These are phyloP conservation scores for Capsicum baccatum DNA, from an alignment of 257 asterid species.

Conservation along the genomic window DNA sequence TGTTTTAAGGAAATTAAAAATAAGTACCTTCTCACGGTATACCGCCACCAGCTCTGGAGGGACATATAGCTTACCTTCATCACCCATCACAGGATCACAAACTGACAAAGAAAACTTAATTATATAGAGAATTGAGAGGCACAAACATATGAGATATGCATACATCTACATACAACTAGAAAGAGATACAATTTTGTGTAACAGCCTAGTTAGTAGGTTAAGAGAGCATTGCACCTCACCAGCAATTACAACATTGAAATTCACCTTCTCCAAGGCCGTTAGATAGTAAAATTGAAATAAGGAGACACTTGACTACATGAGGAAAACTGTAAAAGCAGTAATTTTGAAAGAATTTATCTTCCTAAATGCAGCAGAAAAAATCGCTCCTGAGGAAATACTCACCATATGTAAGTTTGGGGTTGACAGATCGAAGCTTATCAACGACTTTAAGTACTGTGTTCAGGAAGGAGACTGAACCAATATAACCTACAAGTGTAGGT, in stretches of 20 bases:
- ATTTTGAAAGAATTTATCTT: background rate
- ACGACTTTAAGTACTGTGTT: conserved; percentile 75
- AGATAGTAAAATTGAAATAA: background rate
- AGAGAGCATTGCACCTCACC: background rate
- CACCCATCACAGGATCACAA: conserved; percentile 99
- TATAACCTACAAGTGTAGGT: conserved; percentile 68
- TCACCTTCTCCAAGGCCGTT: conserved; percentile 4
- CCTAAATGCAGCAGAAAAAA: background rate
- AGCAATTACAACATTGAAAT: background rate
- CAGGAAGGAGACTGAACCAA: conserved; percentile 96
- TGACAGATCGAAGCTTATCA: conserved; percentile 90
- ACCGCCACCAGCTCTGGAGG: conserved; percentile 91
- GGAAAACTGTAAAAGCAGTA: conserved; percentile 8
- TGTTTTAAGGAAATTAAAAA: background rate
- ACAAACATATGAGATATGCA: conserved; percentile 24
- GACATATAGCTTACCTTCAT: conserved; percentile 96
- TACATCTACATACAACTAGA: conserved; percentile 1
- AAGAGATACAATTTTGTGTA: background rate
- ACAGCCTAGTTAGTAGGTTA: background rate
- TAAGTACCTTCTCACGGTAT: conserved; percentile 86
- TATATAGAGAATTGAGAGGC: conserved; percentile 20
- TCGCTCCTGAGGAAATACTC: conserved; percentile 32
- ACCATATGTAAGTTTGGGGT: conserved; percentile 90
- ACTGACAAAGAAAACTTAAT: conserved; percentile 56
- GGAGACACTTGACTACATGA: conserved; percentile 17